These are phyloP conservation scores for Cyberlindnera saturnus DNA, from an alignment of 805 yeast genomes.

Conservation along the genomic window DNA sequence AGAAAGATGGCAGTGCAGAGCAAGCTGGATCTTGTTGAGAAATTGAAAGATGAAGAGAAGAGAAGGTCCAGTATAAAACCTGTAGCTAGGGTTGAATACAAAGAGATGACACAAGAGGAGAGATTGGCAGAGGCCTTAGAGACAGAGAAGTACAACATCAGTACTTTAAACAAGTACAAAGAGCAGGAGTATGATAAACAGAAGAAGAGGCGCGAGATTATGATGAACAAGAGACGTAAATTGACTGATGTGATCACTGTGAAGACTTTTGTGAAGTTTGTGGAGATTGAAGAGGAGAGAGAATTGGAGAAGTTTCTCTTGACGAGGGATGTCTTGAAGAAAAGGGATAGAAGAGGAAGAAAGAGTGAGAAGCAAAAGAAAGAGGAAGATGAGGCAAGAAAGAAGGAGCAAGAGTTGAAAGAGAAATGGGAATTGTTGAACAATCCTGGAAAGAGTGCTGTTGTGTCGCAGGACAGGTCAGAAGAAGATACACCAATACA, in stretches of 20 bases:
- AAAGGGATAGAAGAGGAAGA: slow-evolving; percentile 39
- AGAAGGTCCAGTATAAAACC: slow-evolving; percentile 42
- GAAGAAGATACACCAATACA: neutral
- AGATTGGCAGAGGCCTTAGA: slow-evolving; percentile 69
- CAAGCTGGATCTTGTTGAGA: slow-evolving; percentile 69
- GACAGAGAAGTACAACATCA: slow-evolving; percentile 72
- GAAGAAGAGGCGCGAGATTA: slow-evolving; percentile 66
- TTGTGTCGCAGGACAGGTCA: neutral
- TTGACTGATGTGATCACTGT: slow-evolving; percentile 55
- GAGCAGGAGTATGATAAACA: slow-evolving; percentile 83
- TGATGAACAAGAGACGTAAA: slow-evolving; percentile 57
- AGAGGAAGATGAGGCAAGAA: slow-evolving; percentile 26
- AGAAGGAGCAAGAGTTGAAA: slow-evolving; percentile 23
- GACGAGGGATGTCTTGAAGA: slow-evolving; percentile 34
- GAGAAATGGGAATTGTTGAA: slow-evolving; percentile 22
- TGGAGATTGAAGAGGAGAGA: slow-evolving; percentile 62
- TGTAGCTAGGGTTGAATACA: slow-evolving; percentile 32
- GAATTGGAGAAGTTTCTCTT: slow-evolving; percentile 36
- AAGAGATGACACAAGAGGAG: slow-evolving; percentile 40
- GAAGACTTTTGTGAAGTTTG: slow-evolving; percentile 38
- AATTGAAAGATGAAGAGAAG: slow-evolving; percentile 60
- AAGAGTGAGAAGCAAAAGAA: slow-evolving; percentile 37
- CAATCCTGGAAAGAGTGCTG: slow-evolving; percentile 8
- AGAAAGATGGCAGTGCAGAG: slow-evolving; percentile 73
- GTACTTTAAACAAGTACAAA: slow-evolving; percentile 68